Evolutionary conservation across 345 rosid genomes (phyloP), one percentile per base, ranked within the genome.

Genomic region (Melaleuca quinquenervia): DNA sequence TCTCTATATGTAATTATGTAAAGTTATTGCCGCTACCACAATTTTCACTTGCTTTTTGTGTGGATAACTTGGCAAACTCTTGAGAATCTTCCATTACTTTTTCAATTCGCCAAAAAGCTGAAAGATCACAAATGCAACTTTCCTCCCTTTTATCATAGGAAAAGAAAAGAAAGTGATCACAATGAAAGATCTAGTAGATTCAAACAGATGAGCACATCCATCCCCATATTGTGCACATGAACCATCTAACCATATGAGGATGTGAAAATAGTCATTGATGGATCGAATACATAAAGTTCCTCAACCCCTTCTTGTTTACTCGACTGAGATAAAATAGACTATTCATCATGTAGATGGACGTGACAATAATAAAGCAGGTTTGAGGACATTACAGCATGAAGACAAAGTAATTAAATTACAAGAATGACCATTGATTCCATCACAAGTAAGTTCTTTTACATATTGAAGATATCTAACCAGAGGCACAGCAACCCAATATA

Each of bases 401-500:
- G 12, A n/a, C n/a, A 36, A 21, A 11, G 22, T 36, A 13, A 49
- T 58, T 24, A 22, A 41, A 60, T 50, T 24, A 60, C 32, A 11
- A 13, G 41, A 13, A 70, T 70, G 80, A 36, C 26, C 48, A 20
- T 36, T 36, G 48, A 36, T 41, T 74, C 52, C 21, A 76, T 32
- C 53, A 50, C 32, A 50, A 52, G 24, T 64, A 45, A 29, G 15
- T 29, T 29, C 45, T 18, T 11, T 36, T 9, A 70, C 26, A 70
- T 36, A 54, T 53, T 29, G 51, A 70, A 83, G n/a, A 18, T 18
- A 48, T 52, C 45, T 50, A 82, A 91, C 93, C 93, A 52, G 94
- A 89, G 58, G 94, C 87, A 62, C 95, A 93, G 78, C 94, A 91
- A 50, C 93, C 95, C 36, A 92, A 52, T 15, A 90, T 87, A n/a